phyloP scores from a whole-genome alignment of 2,329 filamentous ascomycete genomes.

The Aspergillus udagawae region DNA sequence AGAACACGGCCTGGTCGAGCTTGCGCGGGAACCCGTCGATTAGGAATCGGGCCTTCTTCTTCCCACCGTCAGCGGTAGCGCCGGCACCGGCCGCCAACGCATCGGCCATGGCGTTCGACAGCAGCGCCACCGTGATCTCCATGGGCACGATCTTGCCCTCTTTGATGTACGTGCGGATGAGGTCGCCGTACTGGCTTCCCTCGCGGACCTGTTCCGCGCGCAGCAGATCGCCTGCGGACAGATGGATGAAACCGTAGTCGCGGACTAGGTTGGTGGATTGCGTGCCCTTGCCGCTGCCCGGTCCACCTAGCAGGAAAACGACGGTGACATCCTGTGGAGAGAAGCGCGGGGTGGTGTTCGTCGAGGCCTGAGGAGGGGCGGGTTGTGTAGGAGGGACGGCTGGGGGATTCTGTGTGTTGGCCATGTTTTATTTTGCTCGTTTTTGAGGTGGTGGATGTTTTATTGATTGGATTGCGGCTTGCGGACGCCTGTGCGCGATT shows the following conservation, averaged over 20 bases:
- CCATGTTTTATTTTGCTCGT: constrained; percentile 15
- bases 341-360: constrained; percentile 66
- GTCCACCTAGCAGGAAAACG: constrained; percentile 92
- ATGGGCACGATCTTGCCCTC: constrained; percentile 97
- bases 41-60: constrained; percentile 64
- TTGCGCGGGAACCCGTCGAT: constrained; percentile 88
- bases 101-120: constrained; percentile 87
- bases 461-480: constrained; percentile 51
- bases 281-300: constrained; percentile 93
- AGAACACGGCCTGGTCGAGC: constrained; percentile 93
- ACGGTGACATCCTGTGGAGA: constrained; percentile 78
- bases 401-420: constrained; percentile 43
- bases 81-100: constrained; percentile 52
- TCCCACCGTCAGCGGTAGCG: constrained; percentile 27
- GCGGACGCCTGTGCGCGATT: constrained; percentile 42
- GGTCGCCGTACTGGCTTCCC: constrained; percentile 81
- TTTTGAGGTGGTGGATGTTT: constrained; percentile 40
- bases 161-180: constrained; percentile 91
- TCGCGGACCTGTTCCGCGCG: constrained; percentile 87
- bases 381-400: constrained; percentile 62
- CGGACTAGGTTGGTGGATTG: constrained; percentile 85
- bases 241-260: constrained; percentile 86
- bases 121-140: constrained; percentile 90
- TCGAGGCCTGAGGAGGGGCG: background rate
- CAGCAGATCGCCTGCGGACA: constrained; percentile 88